Base-by-base conservation (phyloP, 192 early-diverging fungal genomes). In the Oehlia diaphana region DNA sequence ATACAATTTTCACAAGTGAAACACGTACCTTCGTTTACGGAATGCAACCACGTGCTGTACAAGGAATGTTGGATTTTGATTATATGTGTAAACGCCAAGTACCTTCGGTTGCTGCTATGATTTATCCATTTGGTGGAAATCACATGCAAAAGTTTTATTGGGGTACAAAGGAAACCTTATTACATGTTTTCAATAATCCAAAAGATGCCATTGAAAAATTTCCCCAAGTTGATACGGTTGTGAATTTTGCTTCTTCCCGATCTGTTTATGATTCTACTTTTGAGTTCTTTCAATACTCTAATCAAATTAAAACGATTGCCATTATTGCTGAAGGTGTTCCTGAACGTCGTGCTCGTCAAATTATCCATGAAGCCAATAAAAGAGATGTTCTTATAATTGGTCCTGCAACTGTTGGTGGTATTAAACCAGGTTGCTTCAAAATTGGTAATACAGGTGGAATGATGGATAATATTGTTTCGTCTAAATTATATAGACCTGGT, bases 101-200 rank as follows among this genome's bases (percentile, higher is more conserved):
- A 71, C 97, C 97, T 21, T 97, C 96, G 35, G 97, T 99, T 67
- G 95, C 96, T 16, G 96, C 95, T 82, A 99, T 99, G 97, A 93
- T 99, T 81, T 99, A 99, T 83, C 96, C 97, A 77, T 99, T 99
- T 86, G 96, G 97, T 77, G 97, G 97, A 63, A 94, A 95, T 87
- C 96, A 99, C 83, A 94, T 99, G 74, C 97, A 99, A 84, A 99
- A 98, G 86, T 99, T 99, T 90, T 99, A 99, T 91, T 99, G 97
- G 97, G 97, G 97, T 63, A 98, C 96, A 62, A 94, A 96, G 89
- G 97, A 99, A 87, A 97, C 96, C 47, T 89, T 99, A 64, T 83
- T 99, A 68, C 94, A 95, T 26, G 97, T 99, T 33, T 98, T 96
- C 87, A 94, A 96, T 16, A 91, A 92, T 47, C 83, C 97, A 67